Conservation (phyloP, 2,329 filamentous ascomycete species). For the Phyllosticta capitalensis region DNA sequence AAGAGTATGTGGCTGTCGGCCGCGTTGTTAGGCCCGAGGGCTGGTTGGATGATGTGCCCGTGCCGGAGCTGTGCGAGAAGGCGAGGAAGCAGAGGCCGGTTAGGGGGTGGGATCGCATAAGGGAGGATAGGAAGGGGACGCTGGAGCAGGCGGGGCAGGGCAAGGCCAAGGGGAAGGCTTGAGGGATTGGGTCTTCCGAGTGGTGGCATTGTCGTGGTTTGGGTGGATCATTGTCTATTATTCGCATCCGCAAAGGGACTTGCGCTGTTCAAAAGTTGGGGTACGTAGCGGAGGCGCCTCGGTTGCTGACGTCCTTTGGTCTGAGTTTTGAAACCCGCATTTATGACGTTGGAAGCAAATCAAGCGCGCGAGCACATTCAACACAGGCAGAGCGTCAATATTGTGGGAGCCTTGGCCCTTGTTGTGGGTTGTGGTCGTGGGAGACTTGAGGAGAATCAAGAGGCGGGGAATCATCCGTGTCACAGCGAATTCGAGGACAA, state of each 20-base stretch:
- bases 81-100: constrained; percentile 60
- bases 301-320: neutral
- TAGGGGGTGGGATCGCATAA: constrained; percentile 31
- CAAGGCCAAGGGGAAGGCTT: neutral
- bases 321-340: neutral
- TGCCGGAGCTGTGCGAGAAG: constrained; percentile 57
- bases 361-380: neutral
- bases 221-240: neutral
- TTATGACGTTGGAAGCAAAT: neutral
- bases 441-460: too few species aligned
- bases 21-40: constrained; percentile 55
- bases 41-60: constrained; percentile 49
- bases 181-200: neutral
- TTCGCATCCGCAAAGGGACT: neutral
- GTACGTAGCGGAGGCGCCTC: neutral
- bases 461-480: too few species aligned
- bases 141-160: constrained; percentile 17
- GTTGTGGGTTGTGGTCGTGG: too few species aligned
- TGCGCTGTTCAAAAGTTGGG: neutral
- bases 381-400: neutral
- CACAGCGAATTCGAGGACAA: too few species aligned
- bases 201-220: neutral
- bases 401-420: neutral
- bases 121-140: constrained; percentile 20
- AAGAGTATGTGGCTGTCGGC: constrained; percentile 76